A percentile compares a stretch with the other conserved stretches of the same genome.
Evolutionary conservation across 495 filamentous ascomycete genomes (phyloP).

Genomic region (Platismatia glauca): DNA sequence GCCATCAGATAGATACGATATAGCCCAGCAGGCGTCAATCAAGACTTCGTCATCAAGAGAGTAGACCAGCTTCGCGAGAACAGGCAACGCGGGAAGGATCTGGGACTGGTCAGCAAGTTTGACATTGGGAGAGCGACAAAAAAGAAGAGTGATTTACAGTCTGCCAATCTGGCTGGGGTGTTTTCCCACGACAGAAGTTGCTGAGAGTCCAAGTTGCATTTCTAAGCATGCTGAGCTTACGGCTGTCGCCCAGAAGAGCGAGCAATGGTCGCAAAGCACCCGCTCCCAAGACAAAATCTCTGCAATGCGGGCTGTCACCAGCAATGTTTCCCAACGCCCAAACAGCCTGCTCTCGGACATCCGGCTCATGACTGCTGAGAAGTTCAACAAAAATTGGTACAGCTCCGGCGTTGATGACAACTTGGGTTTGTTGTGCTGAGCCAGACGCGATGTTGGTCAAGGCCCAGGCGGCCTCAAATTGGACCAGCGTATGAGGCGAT

Average conservation of each 20-base stretch:
- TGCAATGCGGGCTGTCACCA: conserved; percentile 93
- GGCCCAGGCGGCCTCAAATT: conserved; percentile 99
- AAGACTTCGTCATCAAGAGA: conserved; percentile 97
- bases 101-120: conserved; percentile 30
- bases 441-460: conserved; percentile 99
- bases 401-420: conserved; percentile 96
- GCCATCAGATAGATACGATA: conserved; percentile 98
- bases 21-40: conserved; percentile 99
- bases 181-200: conserved; percentile 99
- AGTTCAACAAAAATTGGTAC: conserved; percentile 98
- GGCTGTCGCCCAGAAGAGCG: conserved; percentile 84
- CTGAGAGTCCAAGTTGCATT: conserved; percentile 99
- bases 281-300: conserved; percentile 85
- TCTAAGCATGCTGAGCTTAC: conserved; percentile 97
- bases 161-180: conserved; percentile 95
- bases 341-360: conserved; percentile 97
- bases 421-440: conserved; percentile 93
- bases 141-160: conserved; percentile 53
- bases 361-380: conserved; percentile 87
- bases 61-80: conserved; percentile 94
- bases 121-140: conserved; percentile 4
- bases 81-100: conserved; percentile 94
- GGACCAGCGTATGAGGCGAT: conserved; percentile 95
- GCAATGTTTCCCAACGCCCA: conserved; percentile 99
- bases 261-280: conserved; percentile 88